Conservation (phyloP, 345 rosid genomes). For the Combretum micranthum region DNA sequence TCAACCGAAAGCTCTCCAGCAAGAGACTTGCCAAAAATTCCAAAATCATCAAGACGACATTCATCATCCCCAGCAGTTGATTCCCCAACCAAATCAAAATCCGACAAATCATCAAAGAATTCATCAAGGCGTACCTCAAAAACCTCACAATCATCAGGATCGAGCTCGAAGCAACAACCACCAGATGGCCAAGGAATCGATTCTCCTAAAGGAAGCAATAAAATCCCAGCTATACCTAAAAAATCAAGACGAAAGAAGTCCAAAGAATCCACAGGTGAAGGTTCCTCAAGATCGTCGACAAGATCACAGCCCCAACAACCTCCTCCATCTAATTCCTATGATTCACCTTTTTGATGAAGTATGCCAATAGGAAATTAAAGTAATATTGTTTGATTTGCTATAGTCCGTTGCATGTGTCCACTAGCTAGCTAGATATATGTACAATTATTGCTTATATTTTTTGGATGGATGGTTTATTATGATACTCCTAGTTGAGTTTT, state of each 20-base stretch:
- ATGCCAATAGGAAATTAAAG: too few species aligned
- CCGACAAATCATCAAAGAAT: conserved; percentile 8
- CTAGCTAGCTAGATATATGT: too few species aligned
- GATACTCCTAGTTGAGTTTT: too few species aligned
- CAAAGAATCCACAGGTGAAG: conserved; percentile 20
- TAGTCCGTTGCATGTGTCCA: too few species aligned
- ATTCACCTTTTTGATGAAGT: conserved; percentile 2
- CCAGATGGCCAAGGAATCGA: conserved; percentile 14
- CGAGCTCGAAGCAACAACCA: neutral
- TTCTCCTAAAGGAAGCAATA: conserved; percentile 12
- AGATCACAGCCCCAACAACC: conserved; percentile 23
- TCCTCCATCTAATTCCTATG: conserved; percentile 15
- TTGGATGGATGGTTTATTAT: too few species aligned
- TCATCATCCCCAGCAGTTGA: conserved; percentile 20
- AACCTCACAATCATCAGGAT: neutral
- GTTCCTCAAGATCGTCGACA: conserved; percentile 13
- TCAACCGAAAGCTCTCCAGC: conserved; percentile 18
- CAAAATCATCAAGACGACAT: conserved; percentile 30
- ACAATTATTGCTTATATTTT: too few species aligned
- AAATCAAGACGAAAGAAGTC: conserved; percentile 34
- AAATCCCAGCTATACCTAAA: conserved; percentile 22
- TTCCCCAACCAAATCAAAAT: conserved; percentile 14
- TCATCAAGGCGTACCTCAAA: conserved; percentile 7
- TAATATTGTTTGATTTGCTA: too few species aligned
- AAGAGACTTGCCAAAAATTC: conserved; percentile 12